These are phyloP conservation scores for Erodium maritimum DNA, from an alignment of 345 rosid species.

Conservation along the genomic window DNA sequence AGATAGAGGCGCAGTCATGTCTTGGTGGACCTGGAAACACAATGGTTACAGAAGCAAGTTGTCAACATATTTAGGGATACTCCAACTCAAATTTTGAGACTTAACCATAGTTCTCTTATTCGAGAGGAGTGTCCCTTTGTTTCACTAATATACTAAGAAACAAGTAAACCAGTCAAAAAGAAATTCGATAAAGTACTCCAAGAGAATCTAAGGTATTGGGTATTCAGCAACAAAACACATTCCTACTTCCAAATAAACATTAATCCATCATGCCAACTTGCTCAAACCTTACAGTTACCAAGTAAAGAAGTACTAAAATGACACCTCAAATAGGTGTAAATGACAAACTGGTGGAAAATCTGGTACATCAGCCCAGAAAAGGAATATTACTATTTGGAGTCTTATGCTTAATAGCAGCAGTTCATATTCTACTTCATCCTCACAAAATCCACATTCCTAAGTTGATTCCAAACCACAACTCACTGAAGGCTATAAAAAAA, in stretches of 20 bases:
- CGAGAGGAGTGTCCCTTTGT: too few relatives aligned
- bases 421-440: neutral
- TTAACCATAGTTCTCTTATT: neutral
- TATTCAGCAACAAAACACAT: neutral
- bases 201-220: neutral
- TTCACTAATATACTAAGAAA: neutral
- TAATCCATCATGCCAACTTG: neutral
- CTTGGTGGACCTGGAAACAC: constrained; percentile 47
- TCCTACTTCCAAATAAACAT: neutral
- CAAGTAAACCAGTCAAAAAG: neutral
- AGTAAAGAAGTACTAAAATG: neutral
- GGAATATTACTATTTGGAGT: neutral
- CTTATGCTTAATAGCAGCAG: neutral
- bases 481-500: too few relatives aligned
- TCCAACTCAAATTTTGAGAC: neutral
- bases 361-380: neutral
- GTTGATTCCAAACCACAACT: neutral
- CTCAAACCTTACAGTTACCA: neutral
- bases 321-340: neutral
- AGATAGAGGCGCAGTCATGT: constrained; percentile 58
- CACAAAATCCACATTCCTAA: neutral
- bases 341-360: neutral
- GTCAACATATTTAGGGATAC: neutral
- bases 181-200: neutral
- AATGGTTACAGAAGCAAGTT: neutral